phyloP scores from a whole-genome alignment of 2,329 filamentous ascomycete genomes.

The Fusarium acutatum region DNA sequence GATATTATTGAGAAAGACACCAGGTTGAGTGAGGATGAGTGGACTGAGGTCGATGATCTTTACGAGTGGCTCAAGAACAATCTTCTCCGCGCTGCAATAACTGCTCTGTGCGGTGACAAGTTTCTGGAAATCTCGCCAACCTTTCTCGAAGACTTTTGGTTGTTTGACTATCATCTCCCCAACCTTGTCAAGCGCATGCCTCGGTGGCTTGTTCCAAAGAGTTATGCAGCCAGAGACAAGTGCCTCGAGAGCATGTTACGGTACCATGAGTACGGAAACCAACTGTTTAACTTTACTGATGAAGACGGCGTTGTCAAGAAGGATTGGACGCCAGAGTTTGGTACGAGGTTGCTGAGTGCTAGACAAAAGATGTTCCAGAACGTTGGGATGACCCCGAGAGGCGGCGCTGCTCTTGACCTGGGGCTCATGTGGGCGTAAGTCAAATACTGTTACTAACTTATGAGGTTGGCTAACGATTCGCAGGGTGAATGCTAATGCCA shows the following conservation, averaged over 20 bases:
- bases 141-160: conserved; percentile 32
- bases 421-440: conserved; percentile 39
- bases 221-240: conserved; percentile 28
- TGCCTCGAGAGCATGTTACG: conserved; percentile 5
- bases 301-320: not conserved
- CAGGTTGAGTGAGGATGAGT: not conserved
- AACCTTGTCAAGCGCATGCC: conserved; percentile 31
- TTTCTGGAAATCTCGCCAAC: conserved; percentile 23
- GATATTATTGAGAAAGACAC: not conserved
- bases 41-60: conserved; percentile 23
- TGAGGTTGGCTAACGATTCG: fast-evolving
- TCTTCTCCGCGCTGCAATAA: conserved; percentile 9
- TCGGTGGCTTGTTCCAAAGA: conserved; percentile 18
- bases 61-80: conserved; percentile 20
- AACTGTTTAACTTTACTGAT: conserved; percentile 3
- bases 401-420: conserved; percentile 28
- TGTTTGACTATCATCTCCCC: conserved; percentile 27
- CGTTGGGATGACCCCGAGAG: conserved; percentile 14
- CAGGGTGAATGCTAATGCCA: conserved; percentile 33
- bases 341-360: conserved; percentile 38
- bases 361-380: conserved; percentile 31
- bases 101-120: conserved; percentile 13
- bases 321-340: conserved; percentile 37
- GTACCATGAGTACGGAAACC: conserved; percentile 18
- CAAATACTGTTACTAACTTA: fast-evolving